Conservation (phyloP, 495 filamentous ascomycete genomes). For the Chaetomium fimeti region DNA sequence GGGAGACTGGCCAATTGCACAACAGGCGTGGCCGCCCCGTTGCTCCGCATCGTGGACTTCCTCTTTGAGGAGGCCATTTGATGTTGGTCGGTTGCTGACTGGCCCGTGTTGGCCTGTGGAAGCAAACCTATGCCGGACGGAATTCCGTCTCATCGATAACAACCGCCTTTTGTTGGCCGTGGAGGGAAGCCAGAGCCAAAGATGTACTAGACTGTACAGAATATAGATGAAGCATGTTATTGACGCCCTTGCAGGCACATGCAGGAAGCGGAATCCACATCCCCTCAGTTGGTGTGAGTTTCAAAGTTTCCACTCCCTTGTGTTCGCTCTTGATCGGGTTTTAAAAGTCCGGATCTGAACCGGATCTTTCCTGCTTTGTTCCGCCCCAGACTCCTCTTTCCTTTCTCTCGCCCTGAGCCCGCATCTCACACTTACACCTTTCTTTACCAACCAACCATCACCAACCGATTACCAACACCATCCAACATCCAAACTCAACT, state of each 20-base stretch:
- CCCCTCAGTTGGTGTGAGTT: not conserved
- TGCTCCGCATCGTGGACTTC: slow-evolving; percentile 4
- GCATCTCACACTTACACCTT: not conserved
- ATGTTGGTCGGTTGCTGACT: not conserved
- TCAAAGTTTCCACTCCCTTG: not conserved
- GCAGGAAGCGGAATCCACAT: not conserved
- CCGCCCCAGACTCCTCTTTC: not conserved
- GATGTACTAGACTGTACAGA: too few species aligned
- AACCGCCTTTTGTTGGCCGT: too few species aligned
- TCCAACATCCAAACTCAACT: not conserved
- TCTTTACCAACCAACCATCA: not conserved
- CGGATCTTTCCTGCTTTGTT: not conserved
- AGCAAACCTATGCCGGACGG: too few species aligned
- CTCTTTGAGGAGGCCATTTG: not conserved
- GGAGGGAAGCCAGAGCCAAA: not conserved
- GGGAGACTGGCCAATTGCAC: slow-evolving; percentile 10
- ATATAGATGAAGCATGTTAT: not conserved
- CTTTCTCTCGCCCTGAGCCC: not conserved
- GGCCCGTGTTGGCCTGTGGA: not conserved
- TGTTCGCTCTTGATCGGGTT: not conserved
- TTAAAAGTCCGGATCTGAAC: not conserved
- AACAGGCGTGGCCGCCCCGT: not conserved
- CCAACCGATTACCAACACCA: not conserved
- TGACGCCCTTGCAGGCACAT: not conserved
- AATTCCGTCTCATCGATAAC: too few species aligned